Evolutionary conservation across 2,329 filamentous ascomycete species (phyloP).

Genomic region (Fusarium ramigenum): DNA sequence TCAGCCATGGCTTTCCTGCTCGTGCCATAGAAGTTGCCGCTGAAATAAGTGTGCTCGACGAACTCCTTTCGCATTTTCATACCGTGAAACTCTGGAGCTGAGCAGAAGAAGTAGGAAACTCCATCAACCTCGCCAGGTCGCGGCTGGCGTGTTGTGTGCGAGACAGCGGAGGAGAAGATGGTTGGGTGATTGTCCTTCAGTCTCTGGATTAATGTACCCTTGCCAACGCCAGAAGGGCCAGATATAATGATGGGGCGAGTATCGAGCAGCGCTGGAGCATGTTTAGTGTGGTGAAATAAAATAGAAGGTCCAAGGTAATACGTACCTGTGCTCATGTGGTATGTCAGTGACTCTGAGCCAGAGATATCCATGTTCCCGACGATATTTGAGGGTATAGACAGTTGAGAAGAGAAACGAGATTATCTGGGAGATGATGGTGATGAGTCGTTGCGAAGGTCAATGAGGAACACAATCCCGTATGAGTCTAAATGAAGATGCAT

Average conservation of each 20-base stretch:
- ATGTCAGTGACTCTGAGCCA: too few relatives aligned
- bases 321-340: not conserved
- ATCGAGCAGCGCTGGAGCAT: not conserved
- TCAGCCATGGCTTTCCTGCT: not conserved
- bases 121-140: not conserved
- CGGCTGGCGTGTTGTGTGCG: not conserved
- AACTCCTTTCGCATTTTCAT: not conserved
- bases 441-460: not conserved
- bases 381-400: not conserved
- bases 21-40: not conserved
- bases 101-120: not conserved
- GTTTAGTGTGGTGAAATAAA: fast-evolving
- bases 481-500: not conserved
- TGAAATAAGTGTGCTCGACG: not conserved
- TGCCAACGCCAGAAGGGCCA: not conserved
- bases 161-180: not conserved
- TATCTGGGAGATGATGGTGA: too few relatives aligned
- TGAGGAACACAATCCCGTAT: not conserved
- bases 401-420: not conserved
- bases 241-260: not conserved
- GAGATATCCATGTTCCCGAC: not conserved
- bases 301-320: fast-evolving
- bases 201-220: not conserved
- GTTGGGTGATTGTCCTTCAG: not conserved
- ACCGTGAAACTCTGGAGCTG: not conserved